A percentile compares a stretch with the other conserved stretches of the same genome.
phyloP scores from a whole-genome alignment of 179 eudicot genomes.

The Sideroxylon spinosum region DNA sequence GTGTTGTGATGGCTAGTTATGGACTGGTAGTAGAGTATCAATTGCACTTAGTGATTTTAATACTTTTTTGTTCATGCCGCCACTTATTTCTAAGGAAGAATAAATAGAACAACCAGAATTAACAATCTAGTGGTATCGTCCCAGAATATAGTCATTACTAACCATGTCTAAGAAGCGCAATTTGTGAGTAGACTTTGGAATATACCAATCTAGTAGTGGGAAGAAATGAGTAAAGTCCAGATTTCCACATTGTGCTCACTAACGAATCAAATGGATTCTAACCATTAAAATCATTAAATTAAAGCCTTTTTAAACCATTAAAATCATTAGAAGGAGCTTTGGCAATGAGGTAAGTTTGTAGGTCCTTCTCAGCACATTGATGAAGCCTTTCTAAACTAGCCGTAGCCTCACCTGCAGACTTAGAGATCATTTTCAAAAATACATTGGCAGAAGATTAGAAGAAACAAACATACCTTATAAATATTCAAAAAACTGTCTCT shows the following conservation, averaged over 20 bases:
- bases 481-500: slow-evolving; percentile 72
- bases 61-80: background rate
- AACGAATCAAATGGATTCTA: slow-evolving; percentile 1
- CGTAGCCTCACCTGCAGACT: slow-evolving; percentile 71
- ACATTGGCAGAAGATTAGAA: background rate
- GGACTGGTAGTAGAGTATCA: background rate
- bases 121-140: background rate
- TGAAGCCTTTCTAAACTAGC: slow-evolving; percentile 89
- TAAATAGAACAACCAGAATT: background rate
- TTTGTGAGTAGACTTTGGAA: background rate
- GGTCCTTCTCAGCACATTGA: slow-evolving; percentile 91
- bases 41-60: background rate
- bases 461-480: slow-evolving; percentile 55
- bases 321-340: slow-evolving; percentile 56
- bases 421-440: background rate
- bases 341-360: slow-evolving; percentile 44
- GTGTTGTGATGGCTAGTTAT: too few species aligned
- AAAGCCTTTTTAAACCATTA: too few species aligned
- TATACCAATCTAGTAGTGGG: background rate
- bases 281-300: too few species aligned
- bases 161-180: background rate
- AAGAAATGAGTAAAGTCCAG: background rate
- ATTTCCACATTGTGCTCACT: background rate
- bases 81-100: background rate
- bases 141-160: background rate